These are phyloP conservation scores for Capillidium rhysosporum DNA, from an alignment of 371 early-diverging fungal species.

Conservation along the genomic window DNA sequence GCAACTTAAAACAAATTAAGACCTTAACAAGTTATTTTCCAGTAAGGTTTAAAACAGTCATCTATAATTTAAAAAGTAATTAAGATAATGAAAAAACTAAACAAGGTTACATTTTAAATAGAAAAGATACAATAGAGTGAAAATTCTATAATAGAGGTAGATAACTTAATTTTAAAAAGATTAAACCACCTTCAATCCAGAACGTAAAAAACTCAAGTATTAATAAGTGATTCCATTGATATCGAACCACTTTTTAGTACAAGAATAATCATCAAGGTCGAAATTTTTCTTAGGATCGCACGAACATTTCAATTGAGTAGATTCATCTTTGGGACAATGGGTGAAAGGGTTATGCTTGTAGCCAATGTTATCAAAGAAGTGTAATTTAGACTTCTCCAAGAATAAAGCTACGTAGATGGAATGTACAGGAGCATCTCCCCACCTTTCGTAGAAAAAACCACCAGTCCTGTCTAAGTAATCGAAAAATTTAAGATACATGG, in stretches of 20 bases:
- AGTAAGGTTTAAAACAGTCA: no score
- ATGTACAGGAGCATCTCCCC: conserved; percentile 40
- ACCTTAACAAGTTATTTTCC: no score
- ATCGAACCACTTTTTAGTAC: neutral
- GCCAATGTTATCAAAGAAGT: conserved; percentile 84
- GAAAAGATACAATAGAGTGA: no score
- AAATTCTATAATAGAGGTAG: no score
- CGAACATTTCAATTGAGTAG: conserved; percentile 14
- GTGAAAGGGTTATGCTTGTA: conserved; percentile 46
- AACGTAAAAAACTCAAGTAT: no score
- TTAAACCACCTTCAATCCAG: no score
- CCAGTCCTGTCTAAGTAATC: conserved; percentile 53
- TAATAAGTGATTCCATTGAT: neutral
- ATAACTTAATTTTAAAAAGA: no score
- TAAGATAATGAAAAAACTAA: no score
- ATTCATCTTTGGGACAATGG: conserved; percentile 37
- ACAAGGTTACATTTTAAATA: no score
- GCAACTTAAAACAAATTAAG: no score
- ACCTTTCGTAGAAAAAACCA: conserved; percentile 86
- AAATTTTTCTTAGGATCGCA: conserved; percentile 9
- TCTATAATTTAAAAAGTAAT: no score
- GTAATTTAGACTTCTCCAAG: conserved; percentile 51
- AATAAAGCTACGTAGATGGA: conserved; percentile 73
- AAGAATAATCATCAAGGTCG: conserved; percentile 7
- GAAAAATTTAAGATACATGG: conserved; percentile 57